A percentile compares a stretch with the other conserved stretches of the same genome.
Evolutionary conservation across 257 asterid species (phyloP).

Genomic region (Salvia splendens): DNA sequence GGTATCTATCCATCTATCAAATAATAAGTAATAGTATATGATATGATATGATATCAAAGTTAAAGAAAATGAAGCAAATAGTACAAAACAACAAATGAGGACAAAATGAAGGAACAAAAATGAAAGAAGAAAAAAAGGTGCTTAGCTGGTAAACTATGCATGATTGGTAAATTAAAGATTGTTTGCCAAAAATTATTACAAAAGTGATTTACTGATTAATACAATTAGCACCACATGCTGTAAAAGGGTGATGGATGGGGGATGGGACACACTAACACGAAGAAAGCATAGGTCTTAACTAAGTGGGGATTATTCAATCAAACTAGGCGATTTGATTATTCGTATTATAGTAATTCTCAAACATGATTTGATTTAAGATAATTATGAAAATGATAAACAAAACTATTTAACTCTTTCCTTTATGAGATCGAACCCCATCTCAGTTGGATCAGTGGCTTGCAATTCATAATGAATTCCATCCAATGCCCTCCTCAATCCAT

Average conservation of each 20-base stretch:
- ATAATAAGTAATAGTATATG: too few species aligned
- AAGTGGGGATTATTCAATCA: conserved; percentile 44
- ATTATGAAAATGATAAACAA: background rate
- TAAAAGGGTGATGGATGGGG: conserved; percentile 22
- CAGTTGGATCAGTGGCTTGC: conserved; percentile 89
- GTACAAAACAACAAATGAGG: too few species aligned
- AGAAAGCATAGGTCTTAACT: conserved; percentile 26
- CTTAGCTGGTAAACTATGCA: conserved; percentile 14
- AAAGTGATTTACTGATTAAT: conserved; percentile 19
- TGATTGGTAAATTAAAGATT: conserved; percentile 1
- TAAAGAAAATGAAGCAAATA: too few species aligned
- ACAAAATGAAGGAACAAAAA: background rate
- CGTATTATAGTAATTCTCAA: conserved; percentile 15
- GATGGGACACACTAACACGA: conserved; percentile 28
- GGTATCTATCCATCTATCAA: background rate
- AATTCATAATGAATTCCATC: conserved; percentile 79
- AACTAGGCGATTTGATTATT: conserved; percentile 34
- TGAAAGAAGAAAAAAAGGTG: background rate
- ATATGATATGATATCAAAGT: background rate
- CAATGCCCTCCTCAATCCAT: conserved; percentile 68
- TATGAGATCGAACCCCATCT: conserved; percentile 80
- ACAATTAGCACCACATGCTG: conserved; percentile 33
- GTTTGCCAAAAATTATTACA: conserved; percentile 1
- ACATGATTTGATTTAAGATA: conserved; percentile 27
- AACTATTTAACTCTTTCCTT: conserved; percentile 59